Evolutionary conservation across 2,329 filamentous ascomycete genomes (phyloP), one percentile per base, ranked within the genome.

Genomic region (Cercospora canescens): DNA sequence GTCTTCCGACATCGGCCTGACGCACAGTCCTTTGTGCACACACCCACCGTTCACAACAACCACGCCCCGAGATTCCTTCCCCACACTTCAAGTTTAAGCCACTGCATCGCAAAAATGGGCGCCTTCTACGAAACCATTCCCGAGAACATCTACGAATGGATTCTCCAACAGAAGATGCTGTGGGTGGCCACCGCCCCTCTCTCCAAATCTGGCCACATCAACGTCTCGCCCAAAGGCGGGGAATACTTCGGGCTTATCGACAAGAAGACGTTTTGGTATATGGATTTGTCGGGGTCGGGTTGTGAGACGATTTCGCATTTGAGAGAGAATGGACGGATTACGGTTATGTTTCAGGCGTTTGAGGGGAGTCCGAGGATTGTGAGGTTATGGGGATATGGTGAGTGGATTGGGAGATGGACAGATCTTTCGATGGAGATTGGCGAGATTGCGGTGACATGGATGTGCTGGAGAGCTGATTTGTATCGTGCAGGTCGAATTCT

Each of bases 221-320:
- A 83, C 67, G 76, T 82, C 67, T 81, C 79, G 0, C 81, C 81
- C 2, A 83, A 83, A 70, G 81, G 81, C 62, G 80, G 80, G 6
- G 59, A 76, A 32, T 79, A 79, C 66, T 81, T 81, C 64, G 80
- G 81, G 30, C 75, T 83, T 26, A 54, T 79, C 3, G 75, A 77
- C 34, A 71, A 77, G 6, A 75, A 73, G 5, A 75, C 76, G 0
- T 83, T 82, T 72, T 82, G 80, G 79, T 83, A 81, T 67, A 75
- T 81, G 69, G 81, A 83, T 61, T 73, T 82, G 0, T 77, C 76
- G 1, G 81, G 81, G 12, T 77, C 73, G 14, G 81, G 81, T 7
- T 74, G 79, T n/a, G 81, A 83, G 67, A 83, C 81, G 0, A 79
- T 80, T 32, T 74, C 76, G 0, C 81, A 83, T 61, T 69, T 83